Evolutionary conservation across 257 asterid species (phyloP), one percentile per base, ranked within the genome.

Genomic region (Agastache rugosa): DNA sequence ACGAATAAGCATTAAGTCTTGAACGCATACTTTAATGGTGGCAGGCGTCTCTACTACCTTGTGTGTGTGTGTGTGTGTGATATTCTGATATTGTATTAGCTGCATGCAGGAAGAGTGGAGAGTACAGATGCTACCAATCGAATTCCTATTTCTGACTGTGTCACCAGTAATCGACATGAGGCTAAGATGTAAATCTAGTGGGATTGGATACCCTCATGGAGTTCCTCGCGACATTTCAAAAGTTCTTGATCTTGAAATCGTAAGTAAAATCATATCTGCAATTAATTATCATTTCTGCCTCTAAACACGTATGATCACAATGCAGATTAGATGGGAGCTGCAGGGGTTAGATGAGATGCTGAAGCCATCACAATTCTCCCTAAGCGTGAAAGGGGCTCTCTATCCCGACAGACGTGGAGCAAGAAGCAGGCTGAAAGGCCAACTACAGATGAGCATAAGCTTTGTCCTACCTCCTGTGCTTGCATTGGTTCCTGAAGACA

Each of bases 251-350:
- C 98, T 95, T 37, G 89, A 92, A 71, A 92, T 95, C 45, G 99
- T 95, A 77, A 88, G 98, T 82, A 44, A 51, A 20, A 31, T 11
- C 42, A 19, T 25, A 73, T 20, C 39, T 34, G 41, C 2, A 20
- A 2, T 16, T n/a, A 20, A 2, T 16, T n/a, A 14, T 4, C 41
- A 8, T 64, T 12, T 58, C 39, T 1, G 20, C 64, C 66, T 29
- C 75, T 7, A 25, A 25, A 61, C 11, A 3, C 27, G 56, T 25
- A 65, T n/a, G n/a, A n/a, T 63, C 37, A 19, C 56, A 73, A 69
- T 72, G 83, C 90, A 92, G 99, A 69, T 92, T 59, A 87, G 90
- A 82, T 92, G 99, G 97, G 93, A 95, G 87, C 96, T 95, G 44
- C 89, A 81, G 74, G 99, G 99, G 31, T 77, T 95, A 60, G 98